phyloP scores from a whole-genome alignment of 73 alveolate species.

The Paramecium sonneborni region DNA sequence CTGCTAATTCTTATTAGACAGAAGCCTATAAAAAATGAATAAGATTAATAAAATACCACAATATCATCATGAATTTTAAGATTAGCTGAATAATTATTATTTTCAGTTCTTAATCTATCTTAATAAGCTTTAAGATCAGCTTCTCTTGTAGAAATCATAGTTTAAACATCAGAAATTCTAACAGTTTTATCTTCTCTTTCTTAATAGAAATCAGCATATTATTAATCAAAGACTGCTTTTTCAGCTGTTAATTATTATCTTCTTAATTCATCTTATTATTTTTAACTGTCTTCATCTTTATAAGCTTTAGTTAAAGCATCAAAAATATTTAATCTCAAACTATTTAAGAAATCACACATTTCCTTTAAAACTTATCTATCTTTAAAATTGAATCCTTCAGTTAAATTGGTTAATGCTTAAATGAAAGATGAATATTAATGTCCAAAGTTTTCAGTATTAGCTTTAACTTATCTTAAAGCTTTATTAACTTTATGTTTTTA shows the following conservation, averaged over 20 bases:
- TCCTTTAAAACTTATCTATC: slow-evolving; percentile 55
- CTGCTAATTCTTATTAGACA: slow-evolving; percentile 37
- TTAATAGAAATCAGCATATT: slow-evolving; percentile 45
- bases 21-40: background rate
- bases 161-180: background rate
- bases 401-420: slow-evolving; percentile 27
- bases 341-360: slow-evolving; percentile 45
- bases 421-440: slow-evolving; percentile 43
- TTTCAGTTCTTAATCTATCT: background rate
- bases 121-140: background rate
- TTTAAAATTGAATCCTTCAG: slow-evolving; percentile 51
- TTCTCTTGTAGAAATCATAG: background rate
- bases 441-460: slow-evolving; percentile 23
- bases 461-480: slow-evolving; percentile 42
- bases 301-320: slow-evolving; percentile 53
- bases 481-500: slow-evolving; percentile 19
- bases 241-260: slow-evolving; percentile 1
- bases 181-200: slow-evolving; percentile 54
- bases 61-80: background rate
- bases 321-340: slow-evolving; percentile 20
- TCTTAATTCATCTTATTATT: slow-evolving; percentile 15
- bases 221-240: slow-evolving; percentile 12
- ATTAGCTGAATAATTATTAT: background rate
- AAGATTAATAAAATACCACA: background rate
- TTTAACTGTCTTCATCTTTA: slow-evolving; percentile 44